Conservation (phyloP, 257 asterid species). For the Plantago elongata region DNA sequence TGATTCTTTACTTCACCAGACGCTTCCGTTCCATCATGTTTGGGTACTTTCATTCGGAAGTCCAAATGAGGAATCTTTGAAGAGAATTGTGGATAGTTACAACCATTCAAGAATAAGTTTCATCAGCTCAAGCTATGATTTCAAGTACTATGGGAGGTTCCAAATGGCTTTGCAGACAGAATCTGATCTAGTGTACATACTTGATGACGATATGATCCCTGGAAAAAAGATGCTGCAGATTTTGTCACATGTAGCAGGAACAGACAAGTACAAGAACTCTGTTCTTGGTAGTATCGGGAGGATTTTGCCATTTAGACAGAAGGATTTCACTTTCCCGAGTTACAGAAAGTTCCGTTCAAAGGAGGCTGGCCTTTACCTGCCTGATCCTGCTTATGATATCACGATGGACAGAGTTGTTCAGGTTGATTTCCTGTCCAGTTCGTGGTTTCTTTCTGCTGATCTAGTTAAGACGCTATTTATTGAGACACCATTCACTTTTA, state of each 20-base stretch:
- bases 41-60: slow-evolving; percentile 96
- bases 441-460: slow-evolving; percentile 92
- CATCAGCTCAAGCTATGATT: slow-evolving; percentile 71
- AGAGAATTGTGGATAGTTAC: slow-evolving; percentile 59
- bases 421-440: slow-evolving; percentile 92
- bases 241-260: slow-evolving; percentile 79
- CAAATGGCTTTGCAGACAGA: slow-evolving; percentile 93
- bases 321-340: slow-evolving; percentile 49
- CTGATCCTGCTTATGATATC: slow-evolving; percentile 94
- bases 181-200: slow-evolving; percentile 67
- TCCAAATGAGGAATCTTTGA: slow-evolving; percentile 57
- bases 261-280: slow-evolving; percentile 77
- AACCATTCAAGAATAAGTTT: slow-evolving; percentile 71
- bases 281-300: slow-evolving; percentile 91
- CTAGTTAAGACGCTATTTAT: slow-evolving; percentile 75
- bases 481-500: slow-evolving; percentile 84
- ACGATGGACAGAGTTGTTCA: slow-evolving; percentile 62
- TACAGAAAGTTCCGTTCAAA: slow-evolving; percentile 80
- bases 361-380: slow-evolving; percentile 92
- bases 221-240: slow-evolving; percentile 79
- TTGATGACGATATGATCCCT: slow-evolving; percentile 94
- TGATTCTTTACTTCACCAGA: slow-evolving; percentile 73
- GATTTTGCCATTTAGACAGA: slow-evolving; percentile 62
- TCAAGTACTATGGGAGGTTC: slow-evolving; percentile 89
- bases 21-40: slow-evolving; percentile 74